Percentiles rank a stretch among this genome's conserved stretches.
Evolutionary conservation across 805 yeast species (phyloP).

Genomic region (Lipomyces yamanashiensis): DNA sequence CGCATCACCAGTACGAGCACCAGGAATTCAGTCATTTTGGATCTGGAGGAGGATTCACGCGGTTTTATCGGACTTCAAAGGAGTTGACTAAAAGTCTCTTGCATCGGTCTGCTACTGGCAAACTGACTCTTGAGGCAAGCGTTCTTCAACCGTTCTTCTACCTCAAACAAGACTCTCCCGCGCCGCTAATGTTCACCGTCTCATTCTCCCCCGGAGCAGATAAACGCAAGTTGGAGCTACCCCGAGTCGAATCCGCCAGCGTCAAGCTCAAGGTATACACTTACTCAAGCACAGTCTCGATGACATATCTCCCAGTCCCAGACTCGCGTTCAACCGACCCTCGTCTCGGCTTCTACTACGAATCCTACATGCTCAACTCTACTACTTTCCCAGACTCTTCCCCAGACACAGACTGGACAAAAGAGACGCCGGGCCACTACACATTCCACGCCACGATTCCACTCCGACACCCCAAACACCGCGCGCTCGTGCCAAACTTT

Average conservation of each 20-base stretch:
- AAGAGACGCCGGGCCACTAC: conserved; percentile 12
- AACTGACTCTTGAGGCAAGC: conserved; percentile 22
- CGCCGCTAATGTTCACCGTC: conserved; percentile 20
- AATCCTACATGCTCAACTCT: conserved; percentile 13
- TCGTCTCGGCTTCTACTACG: conserved; percentile 21
- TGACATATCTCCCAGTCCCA: conserved; percentile 28
- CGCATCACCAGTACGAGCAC: conserved; percentile 15
- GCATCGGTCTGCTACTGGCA: conserved; percentile 10
- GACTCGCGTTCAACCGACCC: conserved; percentile 23
- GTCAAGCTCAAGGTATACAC: conserved; percentile 24
- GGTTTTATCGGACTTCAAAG: conserved; percentile 25
- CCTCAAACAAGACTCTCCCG: background rate
- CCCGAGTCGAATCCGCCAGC: conserved; percentile 22
- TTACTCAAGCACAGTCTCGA: conserved; percentile 13
- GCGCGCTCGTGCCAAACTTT: conserved; percentile 26
- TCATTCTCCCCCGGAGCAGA: conserved; percentile 15
- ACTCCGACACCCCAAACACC: conserved; percentile 15
- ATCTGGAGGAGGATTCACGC: conserved; percentile 21
- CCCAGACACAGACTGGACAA: conserved; percentile 11
- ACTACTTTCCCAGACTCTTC: background rate
- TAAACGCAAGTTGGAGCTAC: background rate
- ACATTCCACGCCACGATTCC: conserved; percentile 14
- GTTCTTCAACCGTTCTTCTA: conserved; percentile 22
- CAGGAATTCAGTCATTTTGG: conserved; percentile 13
- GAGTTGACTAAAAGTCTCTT: conserved; percentile 12